phyloP scores from a whole-genome alignment of 805 yeast species.

The Myxozyma neotropica region DNA sequence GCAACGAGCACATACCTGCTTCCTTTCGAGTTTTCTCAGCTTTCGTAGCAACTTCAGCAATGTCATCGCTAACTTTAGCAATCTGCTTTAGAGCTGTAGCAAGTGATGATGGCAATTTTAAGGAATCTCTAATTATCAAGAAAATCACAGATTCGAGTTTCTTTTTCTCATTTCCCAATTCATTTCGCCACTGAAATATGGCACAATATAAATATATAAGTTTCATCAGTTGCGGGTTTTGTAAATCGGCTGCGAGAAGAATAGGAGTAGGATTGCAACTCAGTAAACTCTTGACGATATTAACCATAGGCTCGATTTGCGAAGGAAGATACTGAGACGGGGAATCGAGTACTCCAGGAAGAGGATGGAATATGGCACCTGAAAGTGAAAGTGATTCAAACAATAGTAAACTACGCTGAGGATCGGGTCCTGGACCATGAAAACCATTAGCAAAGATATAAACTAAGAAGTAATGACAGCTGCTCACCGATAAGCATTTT shows the following conservation, averaged over 20 bases:
- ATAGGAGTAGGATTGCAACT: not conserved
- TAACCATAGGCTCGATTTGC: not conserved
- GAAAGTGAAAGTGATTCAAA: slow-evolving; percentile 21
- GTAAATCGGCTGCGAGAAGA: slow-evolving; percentile 12
- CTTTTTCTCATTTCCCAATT: slow-evolving; percentile 3
- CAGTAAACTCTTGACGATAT: not conserved
- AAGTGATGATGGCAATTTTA: slow-evolving; percentile 55
- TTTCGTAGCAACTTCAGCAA: slow-evolving; percentile 16
- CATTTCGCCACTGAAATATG: slow-evolving; percentile 53
- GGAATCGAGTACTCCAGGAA: slow-evolving; percentile 12
- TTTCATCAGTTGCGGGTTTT: slow-evolving; percentile 34
- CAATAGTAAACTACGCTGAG: slow-evolving; percentile 33
- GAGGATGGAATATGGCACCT: slow-evolving; percentile 25
- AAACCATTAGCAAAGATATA: slow-evolving; percentile 13
- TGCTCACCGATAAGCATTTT: slow-evolving; percentile 64
- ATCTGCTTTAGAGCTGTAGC: slow-evolving; percentile 52
- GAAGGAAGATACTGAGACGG: not conserved
- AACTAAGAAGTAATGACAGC: not conserved
- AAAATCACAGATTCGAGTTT: slow-evolving; percentile 47
- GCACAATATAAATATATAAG: slow-evolving; percentile 54
- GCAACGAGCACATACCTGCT: no score
- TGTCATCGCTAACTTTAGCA: slow-evolving; percentile 43
- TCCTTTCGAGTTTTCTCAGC: slow-evolving; percentile 4
- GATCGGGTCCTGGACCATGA: slow-evolving; percentile 23
- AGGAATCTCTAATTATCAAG: slow-evolving; percentile 64